Conservation (phyloP, 1,284 basidiomycete genomes). For the Wallemia hederae region DNA sequence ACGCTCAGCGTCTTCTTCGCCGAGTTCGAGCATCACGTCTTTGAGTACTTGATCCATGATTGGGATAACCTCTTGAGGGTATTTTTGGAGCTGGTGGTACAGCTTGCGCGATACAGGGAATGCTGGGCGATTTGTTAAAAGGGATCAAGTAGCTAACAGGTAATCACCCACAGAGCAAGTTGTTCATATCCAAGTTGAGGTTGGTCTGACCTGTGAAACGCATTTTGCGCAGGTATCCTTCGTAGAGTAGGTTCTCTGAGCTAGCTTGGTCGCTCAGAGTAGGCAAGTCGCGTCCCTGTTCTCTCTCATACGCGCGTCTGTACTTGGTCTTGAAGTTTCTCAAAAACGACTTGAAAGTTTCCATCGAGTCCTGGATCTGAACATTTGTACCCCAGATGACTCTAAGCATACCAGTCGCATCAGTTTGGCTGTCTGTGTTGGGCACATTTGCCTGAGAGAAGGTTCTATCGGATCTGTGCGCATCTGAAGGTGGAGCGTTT, state of each 20-base stretch:
- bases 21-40: slow-evolving; percentile 55
- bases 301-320: slow-evolving; percentile 40
- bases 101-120: slow-evolving; percentile 64
- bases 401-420: slow-evolving; percentile 34
- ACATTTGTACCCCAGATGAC: slow-evolving; percentile 95
- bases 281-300: slow-evolving; percentile 27
- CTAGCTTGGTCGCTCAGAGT: slow-evolving; percentile 31
- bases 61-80: slow-evolving; percentile 86
- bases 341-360: slow-evolving; percentile 61
- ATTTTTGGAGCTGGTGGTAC: slow-evolving; percentile 49
- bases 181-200: slow-evolving; percentile 66
- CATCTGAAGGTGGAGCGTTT: not conserved
- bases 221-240: slow-evolving; percentile 57
- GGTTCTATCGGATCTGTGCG: not conserved
- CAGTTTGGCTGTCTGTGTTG: slow-evolving; percentile 5
- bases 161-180: slow-evolving; percentile 25
- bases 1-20: slow-evolving; percentile 40
- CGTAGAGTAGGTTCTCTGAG: slow-evolving; percentile 42
- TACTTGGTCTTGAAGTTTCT: slow-evolving; percentile 84
- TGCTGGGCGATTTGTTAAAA: slow-evolving; percentile 16
- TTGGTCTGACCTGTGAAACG: slow-evolving; percentile 43
- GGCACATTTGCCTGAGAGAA: slow-evolving; percentile 4
- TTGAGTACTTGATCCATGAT: slow-evolving; percentile 89
- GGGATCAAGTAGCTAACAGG: not conserved
- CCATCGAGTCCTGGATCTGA: slow-evolving; percentile 66